These are phyloP conservation scores for Noccaea bulbosa DNA, from an alignment of 345 rosid species.

Conservation along the genomic window DNA sequence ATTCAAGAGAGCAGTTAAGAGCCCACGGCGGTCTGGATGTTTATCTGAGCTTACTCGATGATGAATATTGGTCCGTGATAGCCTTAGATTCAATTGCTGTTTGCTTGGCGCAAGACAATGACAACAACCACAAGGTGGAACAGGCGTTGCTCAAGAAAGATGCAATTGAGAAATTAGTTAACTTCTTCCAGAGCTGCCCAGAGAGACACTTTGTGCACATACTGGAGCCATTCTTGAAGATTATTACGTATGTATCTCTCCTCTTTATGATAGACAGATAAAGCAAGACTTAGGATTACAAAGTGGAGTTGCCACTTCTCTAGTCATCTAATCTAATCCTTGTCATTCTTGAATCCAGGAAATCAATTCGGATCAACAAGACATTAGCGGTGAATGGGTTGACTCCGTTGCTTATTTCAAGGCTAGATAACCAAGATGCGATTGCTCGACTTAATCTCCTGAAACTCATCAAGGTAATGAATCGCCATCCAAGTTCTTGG, in stretches of 20 bases:
- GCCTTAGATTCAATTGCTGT: conserved; percentile 97
- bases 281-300: background rate
- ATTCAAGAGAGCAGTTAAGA: conserved; percentile 95
- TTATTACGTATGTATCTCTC: conserved; percentile 69
- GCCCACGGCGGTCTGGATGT: conserved; percentile 98
- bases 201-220: conserved; percentile 95
- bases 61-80: conserved; percentile 84
- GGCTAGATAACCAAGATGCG: conserved; percentile 97
- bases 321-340: conserved; percentile 23
- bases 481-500: background rate
- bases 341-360: conserved; percentile 57
- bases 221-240: conserved; percentile 98
- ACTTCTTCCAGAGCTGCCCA: conserved; percentile 93
- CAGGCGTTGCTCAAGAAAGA: conserved; percentile 90
- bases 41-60: conserved; percentile 87
- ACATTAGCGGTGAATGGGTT: conserved; percentile 95
- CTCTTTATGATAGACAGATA: background rate
- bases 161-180: conserved; percentile 83
- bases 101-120: conserved; percentile 98
- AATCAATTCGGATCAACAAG: conserved; percentile 89
- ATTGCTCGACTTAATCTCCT: conserved; percentile 94
- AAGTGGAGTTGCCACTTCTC: background rate
- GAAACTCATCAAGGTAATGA: conserved; percentile 79
- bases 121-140: conserved; percentile 87
- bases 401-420: conserved; percentile 83